phyloP scores from a whole-genome alignment of 2,329 filamentous ascomycete species.

The Teratosphaeria epicoccoides region DNA sequence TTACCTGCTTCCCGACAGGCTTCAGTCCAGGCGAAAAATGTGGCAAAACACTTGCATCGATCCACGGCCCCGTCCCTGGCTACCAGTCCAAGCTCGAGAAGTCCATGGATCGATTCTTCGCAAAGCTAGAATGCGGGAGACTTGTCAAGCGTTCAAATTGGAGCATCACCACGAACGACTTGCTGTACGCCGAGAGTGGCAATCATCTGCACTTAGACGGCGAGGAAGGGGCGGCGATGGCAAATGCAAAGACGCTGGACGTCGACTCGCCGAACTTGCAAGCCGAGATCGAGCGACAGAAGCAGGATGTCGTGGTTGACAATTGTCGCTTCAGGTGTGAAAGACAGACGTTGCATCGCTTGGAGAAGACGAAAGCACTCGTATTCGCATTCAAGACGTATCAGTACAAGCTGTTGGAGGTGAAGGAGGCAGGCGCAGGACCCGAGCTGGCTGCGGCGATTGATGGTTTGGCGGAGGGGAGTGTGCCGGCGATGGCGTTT shows the following conservation, averaged over 20 bases:
- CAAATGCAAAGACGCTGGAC: slow-evolving; percentile 8
- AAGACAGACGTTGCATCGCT: slow-evolving; percentile 50
- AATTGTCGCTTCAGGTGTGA: slow-evolving; percentile 44
- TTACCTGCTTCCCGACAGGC: slow-evolving; percentile 47
- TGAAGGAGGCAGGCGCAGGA: slow-evolving; percentile 49
- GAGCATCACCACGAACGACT: slow-evolving; percentile 34
- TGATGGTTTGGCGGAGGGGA: slow-evolving; percentile 48
- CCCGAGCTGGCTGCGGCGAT: slow-evolving; percentile 44
- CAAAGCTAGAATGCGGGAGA: slow-evolving; percentile 41
- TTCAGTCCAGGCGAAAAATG: slow-evolving; percentile 49
- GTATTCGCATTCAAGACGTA: slow-evolving; percentile 56
- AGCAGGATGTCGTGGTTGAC: slow-evolving; percentile 27
- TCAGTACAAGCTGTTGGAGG: slow-evolving; percentile 43
- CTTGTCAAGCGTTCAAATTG: slow-evolving; percentile 48
- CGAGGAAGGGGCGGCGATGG: slow-evolving; percentile 15
- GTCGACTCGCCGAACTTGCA: slow-evolving; percentile 9
- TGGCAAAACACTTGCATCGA: slow-evolving; percentile 40
- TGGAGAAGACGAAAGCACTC: slow-evolving; percentile 43
- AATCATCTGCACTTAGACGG: slow-evolving; percentile 32
- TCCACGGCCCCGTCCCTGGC: slow-evolving; percentile 49
- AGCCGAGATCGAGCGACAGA: slow-evolving; percentile 19
- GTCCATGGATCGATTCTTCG: slow-evolving; percentile 54
- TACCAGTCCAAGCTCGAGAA: slow-evolving; percentile 47
- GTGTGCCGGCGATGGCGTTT: slow-evolving; percentile 45
- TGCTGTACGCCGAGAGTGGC: slow-evolving; percentile 31